Percentiles rank a stretch among this genome's conserved stretches.
Conservation (phyloP, 352 stramenopile genomes). For the Phytophthora hybrid region DNA sequence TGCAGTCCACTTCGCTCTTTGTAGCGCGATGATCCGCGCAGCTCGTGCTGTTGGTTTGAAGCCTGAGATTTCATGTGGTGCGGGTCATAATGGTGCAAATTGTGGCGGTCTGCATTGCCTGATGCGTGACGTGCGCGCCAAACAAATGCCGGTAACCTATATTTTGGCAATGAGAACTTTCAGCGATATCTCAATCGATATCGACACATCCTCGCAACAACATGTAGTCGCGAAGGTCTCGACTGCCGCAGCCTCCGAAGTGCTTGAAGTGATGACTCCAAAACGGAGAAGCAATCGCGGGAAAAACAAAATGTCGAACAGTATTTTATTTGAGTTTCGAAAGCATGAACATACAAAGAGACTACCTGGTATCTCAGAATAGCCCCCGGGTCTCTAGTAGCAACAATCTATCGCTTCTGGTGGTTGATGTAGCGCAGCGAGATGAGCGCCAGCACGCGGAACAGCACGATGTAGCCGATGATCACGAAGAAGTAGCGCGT, state of each 20-base stretch:
- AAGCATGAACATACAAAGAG: neutral
- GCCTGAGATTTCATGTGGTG: neutral
- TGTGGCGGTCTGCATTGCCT: neutral
- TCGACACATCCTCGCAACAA: too few species aligned
- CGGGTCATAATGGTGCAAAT: conserved; percentile 30
- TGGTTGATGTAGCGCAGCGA: conserved; percentile 50
- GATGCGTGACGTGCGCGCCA: neutral
- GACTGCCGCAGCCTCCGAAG: too few species aligned
- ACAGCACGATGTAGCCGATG: conserved; percentile 39
- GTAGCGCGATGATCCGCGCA: conserved; percentile 3
- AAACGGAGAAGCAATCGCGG: too few species aligned
- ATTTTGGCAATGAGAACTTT: too few species aligned
- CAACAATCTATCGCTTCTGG: conserved; percentile 44
- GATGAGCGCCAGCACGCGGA: conserved; percentile 40
- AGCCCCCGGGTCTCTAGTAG: neutral
- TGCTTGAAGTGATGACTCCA: too few species aligned
- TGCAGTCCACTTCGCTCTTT: neutral
- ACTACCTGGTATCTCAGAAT: neutral
- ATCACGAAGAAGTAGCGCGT: conserved; percentile 32
- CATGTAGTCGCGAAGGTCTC: too few species aligned
- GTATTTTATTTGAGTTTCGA: neutral
- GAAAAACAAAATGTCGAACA: too few species aligned
- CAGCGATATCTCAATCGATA: too few species aligned
- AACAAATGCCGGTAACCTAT: too few species aligned
- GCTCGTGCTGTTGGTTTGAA: neutral